Evolutionary conservation across 768 basidiomycete genomes (phyloP).

Genomic region (Megacollybia marginata): DNA sequence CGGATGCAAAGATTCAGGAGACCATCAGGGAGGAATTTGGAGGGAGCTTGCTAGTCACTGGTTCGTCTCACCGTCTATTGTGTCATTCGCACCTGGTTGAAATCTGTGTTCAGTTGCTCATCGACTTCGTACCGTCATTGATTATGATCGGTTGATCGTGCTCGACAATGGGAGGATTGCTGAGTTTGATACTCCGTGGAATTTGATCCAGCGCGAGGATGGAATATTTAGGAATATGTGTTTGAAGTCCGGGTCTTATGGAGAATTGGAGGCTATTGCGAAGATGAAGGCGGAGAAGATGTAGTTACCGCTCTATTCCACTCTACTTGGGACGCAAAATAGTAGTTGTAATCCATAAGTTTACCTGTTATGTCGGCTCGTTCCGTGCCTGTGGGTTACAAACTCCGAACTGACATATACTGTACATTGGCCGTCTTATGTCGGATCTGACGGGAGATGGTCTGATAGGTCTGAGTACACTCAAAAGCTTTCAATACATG

Average conservation of each 20-base stretch:
- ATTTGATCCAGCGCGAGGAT: constrained; percentile 52
- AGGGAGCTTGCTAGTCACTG: constrained; percentile 64
- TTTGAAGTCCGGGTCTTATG: constrained; percentile 59
- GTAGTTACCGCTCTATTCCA: too few species aligned
- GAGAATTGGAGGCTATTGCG: constrained; percentile 52
- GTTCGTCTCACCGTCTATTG: constrained; percentile 27
- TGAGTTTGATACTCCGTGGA: constrained; percentile 69
- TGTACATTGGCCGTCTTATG: too few species aligned
- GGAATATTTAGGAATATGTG: constrained; percentile 69
- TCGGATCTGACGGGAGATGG: too few species aligned
- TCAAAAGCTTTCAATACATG: too few species aligned
- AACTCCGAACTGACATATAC: too few species aligned
- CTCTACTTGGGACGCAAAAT: too few species aligned
- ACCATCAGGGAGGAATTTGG: constrained; percentile 85
- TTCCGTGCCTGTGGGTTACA: too few species aligned
- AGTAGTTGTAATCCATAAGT: too few species aligned
- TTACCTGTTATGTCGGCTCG: too few species aligned
- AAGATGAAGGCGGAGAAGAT: constrained; percentile 30
- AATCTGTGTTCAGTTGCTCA: constrained; percentile 15
- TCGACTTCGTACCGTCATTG: constrained; percentile 19
- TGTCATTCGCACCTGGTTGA: background rate
- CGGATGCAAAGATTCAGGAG: constrained; percentile 85
- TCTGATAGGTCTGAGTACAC: too few species aligned
- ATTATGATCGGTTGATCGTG: constrained; percentile 17
- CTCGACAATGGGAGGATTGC: constrained; percentile 34